A percentile compares a stretch with the other conserved stretches of the same genome.
phyloP scores from a whole-genome alignment of 495 filamentous ascomycete species.

The Annulohypoxylon nitens region DNA sequence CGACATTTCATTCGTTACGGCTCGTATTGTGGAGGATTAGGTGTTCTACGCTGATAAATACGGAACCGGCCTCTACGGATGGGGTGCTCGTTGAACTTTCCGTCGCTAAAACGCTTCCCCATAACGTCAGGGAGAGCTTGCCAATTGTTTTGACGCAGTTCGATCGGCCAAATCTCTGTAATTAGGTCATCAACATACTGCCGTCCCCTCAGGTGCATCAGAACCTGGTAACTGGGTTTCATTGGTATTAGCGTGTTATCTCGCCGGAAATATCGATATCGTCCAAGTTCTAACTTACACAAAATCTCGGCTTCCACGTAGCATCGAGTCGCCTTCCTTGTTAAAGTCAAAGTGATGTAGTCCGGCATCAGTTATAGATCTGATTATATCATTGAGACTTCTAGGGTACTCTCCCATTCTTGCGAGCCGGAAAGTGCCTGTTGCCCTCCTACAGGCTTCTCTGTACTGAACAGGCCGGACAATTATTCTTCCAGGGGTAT shows the following conservation, averaged over 20 bases:
- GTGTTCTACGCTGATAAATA: not conserved
- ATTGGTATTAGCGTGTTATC: not conserved
- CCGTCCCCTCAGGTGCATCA: not conserved
- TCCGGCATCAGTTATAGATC: not conserved
- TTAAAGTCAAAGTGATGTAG: not conserved
- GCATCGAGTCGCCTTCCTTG: not conserved
- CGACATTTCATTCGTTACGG: not conserved
- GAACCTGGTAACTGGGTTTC: not conserved
- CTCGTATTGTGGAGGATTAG: not conserved
- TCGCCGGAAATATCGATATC: not conserved
- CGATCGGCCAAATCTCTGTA: not conserved
- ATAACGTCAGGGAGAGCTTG: not conserved
- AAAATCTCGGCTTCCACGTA: constrained; percentile 8
- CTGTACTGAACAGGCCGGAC: too few species aligned
- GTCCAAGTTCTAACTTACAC: constrained; percentile 1
- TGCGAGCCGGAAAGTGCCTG: too few species aligned
- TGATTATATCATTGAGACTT: not conserved
- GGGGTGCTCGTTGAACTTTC: not conserved
- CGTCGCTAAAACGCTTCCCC: not conserved
- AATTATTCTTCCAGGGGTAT: too few species aligned
- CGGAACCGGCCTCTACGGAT: not conserved
- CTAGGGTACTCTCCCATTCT: not conserved
- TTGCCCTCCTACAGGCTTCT: too few species aligned
- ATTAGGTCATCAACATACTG: not conserved
- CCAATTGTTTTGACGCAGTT: not conserved